Evolutionary conservation across 176 grass and related monocot species (phyloP).

Genomic region (Carex kokanica): DNA sequence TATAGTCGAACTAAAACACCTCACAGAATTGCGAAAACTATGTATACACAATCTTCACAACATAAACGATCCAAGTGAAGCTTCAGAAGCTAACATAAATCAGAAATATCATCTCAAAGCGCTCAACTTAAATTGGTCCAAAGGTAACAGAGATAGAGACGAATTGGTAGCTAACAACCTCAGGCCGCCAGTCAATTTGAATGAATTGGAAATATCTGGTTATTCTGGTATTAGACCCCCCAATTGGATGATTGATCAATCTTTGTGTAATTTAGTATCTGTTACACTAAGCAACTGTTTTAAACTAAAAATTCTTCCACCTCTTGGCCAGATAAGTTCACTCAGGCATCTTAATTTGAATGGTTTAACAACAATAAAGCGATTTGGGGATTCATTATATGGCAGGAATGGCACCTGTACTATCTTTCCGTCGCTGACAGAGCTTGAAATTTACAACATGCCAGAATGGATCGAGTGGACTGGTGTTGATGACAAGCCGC

Average conservation of each 20-base stretch:
- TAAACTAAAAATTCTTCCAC: slow-evolving; percentile 31
- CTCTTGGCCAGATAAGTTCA: slow-evolving; percentile 35
- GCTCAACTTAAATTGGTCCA: slow-evolving; percentile 14
- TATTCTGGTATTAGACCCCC: slow-evolving; percentile 32
- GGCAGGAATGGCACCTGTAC: not conserved
- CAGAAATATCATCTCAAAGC: slow-evolving; percentile 27
- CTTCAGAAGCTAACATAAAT: slow-evolving; percentile 12
- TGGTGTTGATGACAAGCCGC: not conserved
- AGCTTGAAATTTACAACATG: slow-evolving; percentile 10
- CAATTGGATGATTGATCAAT: slow-evolving; percentile 30
- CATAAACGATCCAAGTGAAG: slow-evolving; percentile 22
- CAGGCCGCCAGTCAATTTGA: slow-evolving; percentile 20
- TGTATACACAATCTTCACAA: slow-evolving; percentile 18
- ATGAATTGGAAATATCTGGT: slow-evolving; percentile 5
- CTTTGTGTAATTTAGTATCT: slow-evolving; percentile 10
- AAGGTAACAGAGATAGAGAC: not conserved
- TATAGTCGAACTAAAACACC: slow-evolving; percentile 20
- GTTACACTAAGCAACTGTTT: slow-evolving; percentile 33
- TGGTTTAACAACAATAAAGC: slow-evolving; percentile 12
- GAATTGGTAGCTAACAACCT: slow-evolving; percentile 26
- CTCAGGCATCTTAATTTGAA: slow-evolving; percentile 35
- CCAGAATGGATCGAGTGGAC: slow-evolving; percentile 22
- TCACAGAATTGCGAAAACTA: slow-evolving; percentile 30
- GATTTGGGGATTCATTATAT: slow-evolving; percentile 19
- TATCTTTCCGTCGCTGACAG: slow-evolving; percentile 25